Percentiles rank a stretch among this genome's conserved stretches.
Conservation (phyloP, 305 asterid species). For the Fraxinus latifolia region DNA sequence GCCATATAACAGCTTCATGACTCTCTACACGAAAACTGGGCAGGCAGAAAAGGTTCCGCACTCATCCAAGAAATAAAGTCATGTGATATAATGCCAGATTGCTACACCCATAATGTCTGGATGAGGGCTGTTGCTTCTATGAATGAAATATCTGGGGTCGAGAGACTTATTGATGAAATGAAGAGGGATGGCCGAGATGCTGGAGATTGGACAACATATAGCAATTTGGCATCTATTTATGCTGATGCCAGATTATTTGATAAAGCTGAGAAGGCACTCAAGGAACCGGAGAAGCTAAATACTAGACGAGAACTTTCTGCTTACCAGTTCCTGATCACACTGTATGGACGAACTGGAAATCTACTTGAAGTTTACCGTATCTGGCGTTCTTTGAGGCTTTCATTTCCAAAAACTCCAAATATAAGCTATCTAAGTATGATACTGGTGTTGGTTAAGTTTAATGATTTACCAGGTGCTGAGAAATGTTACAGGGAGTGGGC, state of each 20-base stretch:
- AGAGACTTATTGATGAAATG: constrained; percentile 89
- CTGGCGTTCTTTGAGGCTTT: constrained; percentile 88
- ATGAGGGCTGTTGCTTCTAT: constrained; percentile 89
- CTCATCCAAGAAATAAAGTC: constrained; percentile 85
- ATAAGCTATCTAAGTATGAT: constrained; percentile 84
- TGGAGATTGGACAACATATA: constrained; percentile 87
- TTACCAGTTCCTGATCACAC: constrained; percentile 70
- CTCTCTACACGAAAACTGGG: constrained; percentile 57
- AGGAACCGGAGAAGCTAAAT: constrained; percentile 77
- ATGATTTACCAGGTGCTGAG: constrained; percentile 92
- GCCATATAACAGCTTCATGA: constrained; percentile 88
- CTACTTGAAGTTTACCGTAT: constrained; percentile 73
- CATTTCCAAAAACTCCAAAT: constrained; percentile 70
- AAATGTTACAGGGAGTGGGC: constrained; percentile 84
- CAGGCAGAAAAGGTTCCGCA: constrained; percentile 56
- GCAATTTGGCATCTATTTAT: constrained; percentile 87
- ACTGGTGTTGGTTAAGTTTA: constrained; percentile 63
- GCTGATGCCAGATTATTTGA: constrained; percentile 63
- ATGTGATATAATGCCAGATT: constrained; percentile 57
- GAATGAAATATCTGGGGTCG: constrained; percentile 66
- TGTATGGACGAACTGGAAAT: constrained; percentile 77
- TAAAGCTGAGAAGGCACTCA: constrained; percentile 76
- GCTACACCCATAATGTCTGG: constrained; percentile 79
- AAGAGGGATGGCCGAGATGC: constrained; percentile 81
- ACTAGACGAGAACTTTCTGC: constrained; percentile 45